Conservation (phyloP, 2,329 filamentous ascomycete species). For the Penicillium fuscoglaucum region DNA sequence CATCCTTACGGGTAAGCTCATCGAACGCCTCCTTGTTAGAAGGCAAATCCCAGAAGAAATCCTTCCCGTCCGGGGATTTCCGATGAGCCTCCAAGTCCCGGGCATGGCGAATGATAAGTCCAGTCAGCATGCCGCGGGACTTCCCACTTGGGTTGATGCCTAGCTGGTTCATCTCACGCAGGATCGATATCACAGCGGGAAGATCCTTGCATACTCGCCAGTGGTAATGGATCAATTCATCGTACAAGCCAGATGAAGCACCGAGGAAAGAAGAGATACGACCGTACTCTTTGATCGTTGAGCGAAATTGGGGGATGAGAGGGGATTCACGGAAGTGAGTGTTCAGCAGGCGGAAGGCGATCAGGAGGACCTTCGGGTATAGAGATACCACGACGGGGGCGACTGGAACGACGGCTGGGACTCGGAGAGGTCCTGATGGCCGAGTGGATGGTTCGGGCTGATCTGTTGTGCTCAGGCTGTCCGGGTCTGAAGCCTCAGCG, state of each 20-base stretch:
- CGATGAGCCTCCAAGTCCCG: constrained; percentile 20
- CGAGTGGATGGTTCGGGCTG: not conserved
- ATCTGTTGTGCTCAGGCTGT: not conserved
- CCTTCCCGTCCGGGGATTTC: constrained; percentile 2
- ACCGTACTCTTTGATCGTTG: constrained; percentile 43
- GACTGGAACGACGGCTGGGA: constrained; percentile 35
- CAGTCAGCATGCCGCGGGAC: constrained; percentile 35
- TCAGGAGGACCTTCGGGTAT: constrained; percentile 45
- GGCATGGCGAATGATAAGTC: constrained; percentile 31
- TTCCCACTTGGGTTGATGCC: constrained; percentile 41
- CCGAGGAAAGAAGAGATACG: constrained; percentile 46
- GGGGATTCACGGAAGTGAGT: constrained; percentile 43
- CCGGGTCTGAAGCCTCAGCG: constrained; percentile 3
- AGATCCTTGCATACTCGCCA: constrained; percentile 47
- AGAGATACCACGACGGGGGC: constrained; percentile 37
- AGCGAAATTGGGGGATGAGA: constrained; percentile 43
- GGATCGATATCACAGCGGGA: constrained; percentile 39
- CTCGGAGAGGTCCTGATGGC: constrained; percentile 24
- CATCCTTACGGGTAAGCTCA: constrained; percentile 28
- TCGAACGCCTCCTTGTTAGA: constrained; percentile 32
- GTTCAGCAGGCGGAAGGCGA: constrained; percentile 43
- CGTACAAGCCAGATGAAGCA: constrained; percentile 44
- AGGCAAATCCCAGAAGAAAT: constrained; percentile 37
- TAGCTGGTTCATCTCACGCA: constrained; percentile 47
- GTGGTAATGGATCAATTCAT: constrained; percentile 45